phyloP scores from a whole-genome alignment of 257 asterid species.

The Catharanthus roseus region DNA sequence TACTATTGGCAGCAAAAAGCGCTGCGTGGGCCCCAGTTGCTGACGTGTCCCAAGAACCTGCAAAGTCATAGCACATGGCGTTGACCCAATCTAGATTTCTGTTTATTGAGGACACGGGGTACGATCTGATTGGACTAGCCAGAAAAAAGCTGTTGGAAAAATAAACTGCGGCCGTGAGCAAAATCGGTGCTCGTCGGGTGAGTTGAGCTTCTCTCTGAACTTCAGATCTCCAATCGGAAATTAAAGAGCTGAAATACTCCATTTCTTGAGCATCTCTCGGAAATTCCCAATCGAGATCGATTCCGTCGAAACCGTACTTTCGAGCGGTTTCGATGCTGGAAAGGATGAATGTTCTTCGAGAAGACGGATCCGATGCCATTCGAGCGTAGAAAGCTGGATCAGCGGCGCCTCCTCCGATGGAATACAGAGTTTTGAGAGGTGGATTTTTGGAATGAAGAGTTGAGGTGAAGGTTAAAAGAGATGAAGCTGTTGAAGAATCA shows the following conservation, averaged over 20 bases:
- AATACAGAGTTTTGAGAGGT: constrained; percentile 40
- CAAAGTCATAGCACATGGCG: constrained; percentile 68
- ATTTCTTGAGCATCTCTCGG: constrained; percentile 51
- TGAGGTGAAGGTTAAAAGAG: constrained; percentile 48
- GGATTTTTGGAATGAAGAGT: constrained; percentile 47
- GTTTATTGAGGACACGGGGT: constrained; percentile 47
- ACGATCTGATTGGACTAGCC: constrained; percentile 34
- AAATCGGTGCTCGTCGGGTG: constrained; percentile 35
- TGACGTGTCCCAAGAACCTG: constrained; percentile 55
- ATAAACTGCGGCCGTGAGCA: constrained; percentile 80
- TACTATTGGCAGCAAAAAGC: constrained; percentile 45
- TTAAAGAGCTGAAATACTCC: constrained; percentile 32
- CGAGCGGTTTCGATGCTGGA: constrained; percentile 68
- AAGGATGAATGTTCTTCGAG: constrained; percentile 40
- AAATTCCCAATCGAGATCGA: constrained; percentile 80
- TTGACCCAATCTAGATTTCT: constrained; percentile 70
- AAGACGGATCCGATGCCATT: constrained; percentile 35
- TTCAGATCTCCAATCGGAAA: constrained; percentile 55
- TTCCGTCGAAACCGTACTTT: constrained; percentile 55
- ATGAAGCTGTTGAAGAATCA: constrained; percentile 27
- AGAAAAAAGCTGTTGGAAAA: constrained; percentile 49
- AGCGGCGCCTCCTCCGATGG: constrained; percentile 62
- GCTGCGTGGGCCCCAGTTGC: constrained; percentile 80
- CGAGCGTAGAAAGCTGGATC: constrained; percentile 37
- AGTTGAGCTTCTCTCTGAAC: constrained; percentile 35